Base-by-base conservation (phyloP, 2,329 filamentous ascomycete species). In the Calonectria crousiana region DNA sequence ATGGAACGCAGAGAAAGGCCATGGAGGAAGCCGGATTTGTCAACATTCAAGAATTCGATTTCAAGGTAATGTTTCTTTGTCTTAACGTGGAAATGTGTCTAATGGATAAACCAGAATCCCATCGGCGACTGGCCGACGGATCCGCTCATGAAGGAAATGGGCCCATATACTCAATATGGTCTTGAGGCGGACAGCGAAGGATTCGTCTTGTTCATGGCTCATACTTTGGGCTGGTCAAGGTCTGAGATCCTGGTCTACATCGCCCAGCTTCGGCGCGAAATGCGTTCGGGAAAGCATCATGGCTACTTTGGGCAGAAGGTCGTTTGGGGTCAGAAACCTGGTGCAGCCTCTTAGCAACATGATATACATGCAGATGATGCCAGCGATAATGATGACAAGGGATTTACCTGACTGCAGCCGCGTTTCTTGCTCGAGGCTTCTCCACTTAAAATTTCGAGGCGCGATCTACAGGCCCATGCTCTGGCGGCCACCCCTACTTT, bases 181-280 rank as follows among this genome's bases (percentile, higher is more conserved):
- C 78, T 86, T 0, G 81, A 84, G 28, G 82, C 82, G 6, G 84
- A 86, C 23, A 81, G 82, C 23, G 84, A 85, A 68, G 85, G 84
- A 8, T 82, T 80, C 10, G 72, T 83, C 2, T 32, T 84, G 18
- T 85, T 83, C 58, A 82, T 86, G 75, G 82, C 81, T 3, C 74
- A 80, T 23, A 81, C 85, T 34, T 81, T 85, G 20, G 83, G 84
- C 0, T 86, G 85, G 85, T 78, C 76, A 0, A 79, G 77, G n/a
- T 76, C 81, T 0, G 82, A 86, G 53, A 82, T 85, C 0, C 69
- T 81, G 6, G 77, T 81, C 9, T 85, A 84, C 20, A 75, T 84
- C 9, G 81, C 80, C 0, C 81, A 84, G 23, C 79, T 85, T 4
- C 81, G 82, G 49, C 80, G 81, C 6, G 83, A 84, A 53, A 75